Conservation (phyloP, 257 asterid species). For the Solanum lycopersicoides region DNA sequence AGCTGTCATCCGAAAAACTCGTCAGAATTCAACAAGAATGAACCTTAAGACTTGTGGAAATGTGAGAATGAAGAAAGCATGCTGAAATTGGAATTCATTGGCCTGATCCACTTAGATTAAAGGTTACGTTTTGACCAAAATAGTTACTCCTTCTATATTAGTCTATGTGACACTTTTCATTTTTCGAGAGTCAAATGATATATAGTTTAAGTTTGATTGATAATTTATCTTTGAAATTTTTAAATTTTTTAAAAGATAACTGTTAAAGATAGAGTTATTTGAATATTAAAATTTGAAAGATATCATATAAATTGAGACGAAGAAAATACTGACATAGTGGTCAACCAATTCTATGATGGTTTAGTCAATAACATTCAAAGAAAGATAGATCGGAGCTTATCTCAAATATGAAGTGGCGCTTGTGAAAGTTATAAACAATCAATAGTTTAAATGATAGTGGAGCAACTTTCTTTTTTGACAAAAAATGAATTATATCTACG, state of each 20-base stretch:
- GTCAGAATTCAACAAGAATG: background rate
- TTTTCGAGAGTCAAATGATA: background rate
- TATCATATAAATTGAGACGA: too few relatives aligned
- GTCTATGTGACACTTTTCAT: background rate
- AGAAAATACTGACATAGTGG: background rate
- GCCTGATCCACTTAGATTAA: background rate
- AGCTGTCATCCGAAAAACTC: background rate
- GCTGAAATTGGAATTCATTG: background rate
- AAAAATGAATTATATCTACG: background rate
- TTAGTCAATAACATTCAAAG: background rate
- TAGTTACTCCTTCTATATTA: accelerated
- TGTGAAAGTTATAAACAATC: background rate
- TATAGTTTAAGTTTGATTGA: too few relatives aligned
- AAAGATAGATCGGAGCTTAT: background rate
- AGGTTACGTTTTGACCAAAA: background rate
- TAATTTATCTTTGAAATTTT: too few relatives aligned
- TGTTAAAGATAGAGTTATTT: accelerated
- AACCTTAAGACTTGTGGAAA: background rate
- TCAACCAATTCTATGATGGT: background rate
- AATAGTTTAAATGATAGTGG: background rate
- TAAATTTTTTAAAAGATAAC: too few relatives aligned
- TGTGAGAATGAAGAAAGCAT: background rate
- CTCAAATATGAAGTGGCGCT: background rate
- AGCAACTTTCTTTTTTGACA: background rate
- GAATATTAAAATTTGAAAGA: too few relatives aligned